Evolutionary conservation across 495 filamentous ascomycete genomes (phyloP).

Genomic region (Parmelia sp.): DNA sequence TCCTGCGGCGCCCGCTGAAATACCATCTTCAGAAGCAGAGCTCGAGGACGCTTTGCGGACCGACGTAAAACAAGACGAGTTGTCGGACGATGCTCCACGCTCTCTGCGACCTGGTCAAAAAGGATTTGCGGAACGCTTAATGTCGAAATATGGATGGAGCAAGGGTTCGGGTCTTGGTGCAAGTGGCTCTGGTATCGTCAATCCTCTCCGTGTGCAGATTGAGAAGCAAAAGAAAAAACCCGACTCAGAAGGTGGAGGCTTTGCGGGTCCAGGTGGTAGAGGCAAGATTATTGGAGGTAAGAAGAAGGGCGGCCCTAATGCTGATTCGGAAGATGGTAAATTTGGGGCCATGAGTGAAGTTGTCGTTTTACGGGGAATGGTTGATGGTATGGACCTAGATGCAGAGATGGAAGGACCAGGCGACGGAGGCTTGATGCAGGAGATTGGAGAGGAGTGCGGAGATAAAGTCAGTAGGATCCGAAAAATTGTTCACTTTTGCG

Average conservation of each 20-base stretch:
- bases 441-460: slow-evolving; percentile 89
- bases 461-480: slow-evolving; percentile 51
- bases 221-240: slow-evolving; percentile 75
- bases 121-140: slow-evolving; percentile 76
- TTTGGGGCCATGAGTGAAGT: slow-evolving; percentile 76
- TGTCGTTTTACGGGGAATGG: slow-evolving; percentile 71
- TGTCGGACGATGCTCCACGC: slow-evolving; percentile 42
- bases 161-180: slow-evolving; percentile 83
- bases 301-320: slow-evolving; percentile 39
- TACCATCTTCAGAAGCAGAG: slow-evolving; percentile 51
- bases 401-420: slow-evolving; percentile 52
- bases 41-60: slow-evolving; percentile 43
- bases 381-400: slow-evolving; percentile 70
- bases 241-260: slow-evolving; percentile 75
- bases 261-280: slow-evolving; percentile 57
- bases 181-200: slow-evolving; percentile 68
- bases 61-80: not conserved
- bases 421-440: slow-evolving; percentile 72
- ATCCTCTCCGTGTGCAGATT: slow-evolving; percentile 72
- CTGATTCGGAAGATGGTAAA: slow-evolving; percentile 47
- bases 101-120: slow-evolving; percentile 71
- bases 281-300: slow-evolving; percentile 77
- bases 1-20: slow-evolving; percentile 51
- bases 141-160: slow-evolving; percentile 86
- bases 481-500: not conserved